These are phyloP conservation scores for Aspergillus bridgeri DNA, from an alignment of 495 filamentous ascomycete genomes.

Conservation along the genomic window DNA sequence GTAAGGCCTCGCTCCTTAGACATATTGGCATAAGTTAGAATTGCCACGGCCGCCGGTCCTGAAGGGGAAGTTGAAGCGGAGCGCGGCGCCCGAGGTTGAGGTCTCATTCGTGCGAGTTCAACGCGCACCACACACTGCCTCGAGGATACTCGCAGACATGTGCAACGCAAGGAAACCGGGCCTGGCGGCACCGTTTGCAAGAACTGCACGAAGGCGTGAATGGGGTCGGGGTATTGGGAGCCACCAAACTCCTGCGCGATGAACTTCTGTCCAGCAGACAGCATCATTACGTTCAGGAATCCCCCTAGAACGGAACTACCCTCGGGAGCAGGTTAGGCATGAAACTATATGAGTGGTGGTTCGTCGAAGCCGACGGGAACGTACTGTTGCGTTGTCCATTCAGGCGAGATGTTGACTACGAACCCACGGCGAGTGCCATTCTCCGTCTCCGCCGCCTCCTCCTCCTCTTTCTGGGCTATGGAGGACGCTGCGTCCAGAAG, in stretches of 20 bases:
- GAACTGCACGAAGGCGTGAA: conserved; percentile 25
- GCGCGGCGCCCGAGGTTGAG: neutral
- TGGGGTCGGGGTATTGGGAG: conserved; percentile 15
- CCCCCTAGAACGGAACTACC: conserved; percentile 23
- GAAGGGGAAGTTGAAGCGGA: neutral
- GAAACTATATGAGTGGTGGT: neutral
- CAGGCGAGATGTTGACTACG: conserved; percentile 11
- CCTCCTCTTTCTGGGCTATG: too few relatives aligned
- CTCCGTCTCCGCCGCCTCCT: too few relatives aligned
- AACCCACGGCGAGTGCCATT: conserved; percentile 14
- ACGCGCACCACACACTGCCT: conserved; percentile 21
- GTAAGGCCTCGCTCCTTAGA: conserved; percentile 17
- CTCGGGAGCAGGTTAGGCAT: conserved; percentile 3
- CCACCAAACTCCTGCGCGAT: conserved; percentile 10
- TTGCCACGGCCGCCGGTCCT: conserved; percentile 6
- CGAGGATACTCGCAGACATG: conserved; percentile 12
- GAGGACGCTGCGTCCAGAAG: conserved; percentile 16
- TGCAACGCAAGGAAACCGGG: conserved; percentile 12
- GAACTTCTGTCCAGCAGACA: conserved; percentile 15
- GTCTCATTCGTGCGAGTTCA: conserved; percentile 8
- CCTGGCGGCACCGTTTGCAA: conserved; percentile 18
- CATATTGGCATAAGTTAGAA: conserved; percentile 20
- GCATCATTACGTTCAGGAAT: conserved; percentile 17
- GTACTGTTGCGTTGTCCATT: conserved; percentile 26
- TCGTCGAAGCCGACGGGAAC: conserved; percentile 1